Base-by-base conservation (phyloP, 306 rosid species). In the Aeschynomene evenia region DNA sequence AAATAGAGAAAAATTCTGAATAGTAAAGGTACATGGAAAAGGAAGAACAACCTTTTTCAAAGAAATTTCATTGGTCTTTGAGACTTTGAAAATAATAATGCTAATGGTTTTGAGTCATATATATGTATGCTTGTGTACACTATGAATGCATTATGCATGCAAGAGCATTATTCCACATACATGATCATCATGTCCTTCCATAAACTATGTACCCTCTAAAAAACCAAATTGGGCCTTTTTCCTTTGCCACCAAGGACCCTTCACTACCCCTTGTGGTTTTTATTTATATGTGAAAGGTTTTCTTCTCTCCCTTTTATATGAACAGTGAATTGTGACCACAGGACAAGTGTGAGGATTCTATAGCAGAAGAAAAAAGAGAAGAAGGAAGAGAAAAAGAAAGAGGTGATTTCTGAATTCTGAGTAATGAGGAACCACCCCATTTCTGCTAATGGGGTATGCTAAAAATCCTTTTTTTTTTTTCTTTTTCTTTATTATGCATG, bases 391-490 rank as follows among this genome's bases (percentile, higher is more conserved):
- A 21, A 39, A 19, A 28, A 28, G 40, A 5, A 66, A 2, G 19
- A 49, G 36, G 29, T 40, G 16, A 61, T 66, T 48, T 48, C 76
- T 40, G 16, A 61, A 60, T 48, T 48, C 76, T 48, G 56, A 46
- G 54, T 36, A 71, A 45, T 68, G 63, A 20, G 33, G 48, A 60
- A 50, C 16, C 68, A 16, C 28, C 37, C 66, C 56, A 6, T 40
- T 77, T 77, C 56, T 77, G 66, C 66, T 62, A 26, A 72, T 62
- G 59, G 56, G 5, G 61, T 72, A 63, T 14, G 77, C 72, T 55
- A 29, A 63, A 21, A 18, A n/a, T 26, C 61, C 19, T 40, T 46
- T 0, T 11, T 39, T 28, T 40, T 15, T 68, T 52, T 31, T 24
- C 18, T 45, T 0, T 9, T 18, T 34, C 37, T 34, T 36, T 64